Base-by-base conservation (phyloP, 371 early-diverging fungal species). In the Mortierella sp. region DNA sequence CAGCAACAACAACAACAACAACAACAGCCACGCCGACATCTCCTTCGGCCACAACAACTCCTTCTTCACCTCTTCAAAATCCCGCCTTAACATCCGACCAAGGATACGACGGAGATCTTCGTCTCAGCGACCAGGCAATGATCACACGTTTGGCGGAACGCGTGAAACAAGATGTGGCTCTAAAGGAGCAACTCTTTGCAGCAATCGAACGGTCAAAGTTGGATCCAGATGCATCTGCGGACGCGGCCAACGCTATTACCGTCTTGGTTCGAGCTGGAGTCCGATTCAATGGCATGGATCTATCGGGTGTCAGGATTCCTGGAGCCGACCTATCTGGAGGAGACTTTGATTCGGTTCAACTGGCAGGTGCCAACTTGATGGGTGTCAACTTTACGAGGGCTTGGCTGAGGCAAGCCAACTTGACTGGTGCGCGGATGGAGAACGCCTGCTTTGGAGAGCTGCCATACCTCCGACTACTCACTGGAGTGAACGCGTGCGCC, bases 261-360 rank as follows among this genome's bases (percentile, higher is more conserved):
- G 19, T 61, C 19, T 24, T 74, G 14, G 74, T 61, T 31, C 16
- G 48, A 8, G 74, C 74, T 3, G 61, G 74, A 19, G 46, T 28
- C 3, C 74, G 48, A 1, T 74, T 74, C 34, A 61, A 46, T 13
- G 61, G 50, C 0, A 3, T 44, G 3, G 50, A 61, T 34, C 61
- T 74, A 9, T 37, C 28, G 2, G 61, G 74, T 14, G 46, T 59
- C 48, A 3, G 46, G 31, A 61, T 74, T 31, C 61, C 61, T 2
- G 61, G 59, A 16, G 61, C 74, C 8, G 50, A 74, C 31, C 50
- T 74, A 3, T 28, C 59, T 48, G n/a, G 19, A 14, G 74, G 74
- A 44, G 26, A n/a, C 13, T 44, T 74, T 55, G 74, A 74, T 14
- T 74, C 74, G 11, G 74, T 44, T 3, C 31, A 57, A 11, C 6